phyloP scores from a whole-genome alignment of 1,284 basidiomycete species.

The Sutorius eximius region DNA sequence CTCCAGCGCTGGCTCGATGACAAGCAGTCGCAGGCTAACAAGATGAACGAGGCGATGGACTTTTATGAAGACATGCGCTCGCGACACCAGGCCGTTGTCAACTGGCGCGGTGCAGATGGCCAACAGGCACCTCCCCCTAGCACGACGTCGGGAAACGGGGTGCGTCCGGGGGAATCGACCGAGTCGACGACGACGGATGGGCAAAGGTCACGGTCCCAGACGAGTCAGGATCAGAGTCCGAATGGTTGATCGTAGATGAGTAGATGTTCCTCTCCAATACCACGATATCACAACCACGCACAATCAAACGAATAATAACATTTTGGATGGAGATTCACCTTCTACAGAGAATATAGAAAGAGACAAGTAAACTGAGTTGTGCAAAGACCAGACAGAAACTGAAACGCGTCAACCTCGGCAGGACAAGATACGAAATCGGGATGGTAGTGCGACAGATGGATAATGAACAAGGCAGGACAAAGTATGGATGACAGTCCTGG shows the following conservation, averaged over 20 bases:
- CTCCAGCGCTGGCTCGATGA: constrained; percentile 95
- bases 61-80: constrained; percentile 82
- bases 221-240: constrained; percentile 77
- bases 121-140: constrained; percentile 20
- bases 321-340: constrained; percentile 32
- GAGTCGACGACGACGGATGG: constrained; percentile 66
- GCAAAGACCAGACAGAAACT: constrained; percentile 24
- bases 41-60: constrained; percentile 90
- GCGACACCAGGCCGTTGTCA: constrained; percentile 56
- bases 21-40: constrained; percentile 90
- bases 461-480: constrained; percentile 22
- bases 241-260: constrained; percentile 74
- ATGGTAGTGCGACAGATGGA: constrained; percentile 25
- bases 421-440: constrained; percentile 16
- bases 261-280: constrained; percentile 19
- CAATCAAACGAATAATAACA: constrained; percentile 24
- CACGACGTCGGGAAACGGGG: constrained; percentile 72
- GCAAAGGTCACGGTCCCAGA: constrained; percentile 64
- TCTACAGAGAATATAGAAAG: constrained; percentile 33
- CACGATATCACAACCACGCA: constrained; percentile 20
- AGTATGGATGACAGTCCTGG: constrained; percentile 32
- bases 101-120: constrained; percentile 50
- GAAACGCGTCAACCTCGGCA: constrained; percentile 23
- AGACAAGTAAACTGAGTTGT: constrained; percentile 18
- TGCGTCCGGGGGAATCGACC: constrained; percentile 49